Evolutionary conservation across 768 basidiomycete genomes (phyloP).

Genomic region (Boletellus ananiceps): DNA sequence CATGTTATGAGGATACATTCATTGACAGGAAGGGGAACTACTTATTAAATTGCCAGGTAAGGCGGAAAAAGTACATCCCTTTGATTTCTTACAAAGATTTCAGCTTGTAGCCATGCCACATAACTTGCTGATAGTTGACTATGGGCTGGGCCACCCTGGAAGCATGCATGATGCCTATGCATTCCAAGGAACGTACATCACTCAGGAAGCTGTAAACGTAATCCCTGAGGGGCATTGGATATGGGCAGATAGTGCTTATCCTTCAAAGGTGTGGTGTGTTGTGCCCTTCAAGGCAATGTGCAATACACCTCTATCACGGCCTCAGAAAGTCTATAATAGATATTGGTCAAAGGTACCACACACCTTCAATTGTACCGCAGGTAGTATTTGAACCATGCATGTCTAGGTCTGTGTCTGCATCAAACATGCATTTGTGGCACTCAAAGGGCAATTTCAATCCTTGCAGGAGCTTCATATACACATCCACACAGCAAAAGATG

Average conservation of each 20-base stretch:
- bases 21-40: constrained; percentile 17
- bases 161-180: constrained; percentile 9
- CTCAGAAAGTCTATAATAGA: constrained; percentile 1
- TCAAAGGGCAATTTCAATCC: constrained; percentile 11
- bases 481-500: background rate
- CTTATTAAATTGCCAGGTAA: constrained; percentile 17
- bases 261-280: constrained; percentile 4
- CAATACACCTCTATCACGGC: background rate
- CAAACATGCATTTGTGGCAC: constrained; percentile 5
- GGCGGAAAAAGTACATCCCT: background rate
- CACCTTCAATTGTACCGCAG: too few species aligned
- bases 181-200: constrained; percentile 2
- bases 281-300: background rate
- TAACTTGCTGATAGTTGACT: too few species aligned
- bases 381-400: too few species aligned
- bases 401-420: background rate
- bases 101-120: constrained; percentile 8
- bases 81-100: too few species aligned
- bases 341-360: constrained; percentile 13
- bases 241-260: constrained; percentile 14
- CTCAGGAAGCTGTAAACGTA: background rate
- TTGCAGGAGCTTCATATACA: background rate
- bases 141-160: constrained; percentile 1
- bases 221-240: constrained; percentile 6
- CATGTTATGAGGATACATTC: constrained; percentile 1